Evolutionary conservation across 2,329 filamentous ascomycete genomes (phyloP), one percentile per base, ranked within the genome.

Genomic region (Ceratocystis cacaofunesta): DNA sequence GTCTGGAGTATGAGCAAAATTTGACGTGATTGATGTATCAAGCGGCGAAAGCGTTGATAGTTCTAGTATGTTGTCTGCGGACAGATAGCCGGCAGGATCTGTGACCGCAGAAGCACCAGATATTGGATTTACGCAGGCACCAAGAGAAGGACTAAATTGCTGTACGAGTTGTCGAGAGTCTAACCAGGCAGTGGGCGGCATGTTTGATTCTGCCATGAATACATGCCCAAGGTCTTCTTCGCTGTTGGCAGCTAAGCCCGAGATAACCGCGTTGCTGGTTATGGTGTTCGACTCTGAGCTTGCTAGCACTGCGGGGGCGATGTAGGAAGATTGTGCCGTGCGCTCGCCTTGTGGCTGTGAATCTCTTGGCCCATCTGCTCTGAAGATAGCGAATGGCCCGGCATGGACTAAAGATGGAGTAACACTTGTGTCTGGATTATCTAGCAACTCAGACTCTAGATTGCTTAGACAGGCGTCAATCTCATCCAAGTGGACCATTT

Each of bases 361-460:
- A 7, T 57, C 5, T 6, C 30, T 55, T 55, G n/a, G 28, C 32
- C 32, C 17, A 8, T 55, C n/a, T 28, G 15, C 17, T 17, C 61
- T 41, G 12, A 66, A 64, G 7, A 66, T 57, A 8, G 61, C 61
- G 55, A 66, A 66, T 28, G 65, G 65, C 1, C 65, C 58, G 7
- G 22, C 6, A n/a, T 19, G 25, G 22, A 43, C 19, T 19, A 44
- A 28, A 2, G 36, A 50, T 19, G n/a, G 12, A 62, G 19, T 1
- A 41, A 1, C 10, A 48, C 48, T n/a, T 12, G 10, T 15, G 36
- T 15, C 36, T 48, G 7, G 2, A 44, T 30, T n/a, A 15, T 48
- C 10, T 8, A 30, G 41, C 2, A 46, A 30, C 15, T 58, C 36
- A 8, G 48, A 44, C 25, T 61, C 57, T 12, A 66, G 28, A 5